Evolutionary conservation across 148 eudicot species (phyloP), one percentile per base, ranked within the genome.

Genomic region (Persicaria tinctoria): DNA sequence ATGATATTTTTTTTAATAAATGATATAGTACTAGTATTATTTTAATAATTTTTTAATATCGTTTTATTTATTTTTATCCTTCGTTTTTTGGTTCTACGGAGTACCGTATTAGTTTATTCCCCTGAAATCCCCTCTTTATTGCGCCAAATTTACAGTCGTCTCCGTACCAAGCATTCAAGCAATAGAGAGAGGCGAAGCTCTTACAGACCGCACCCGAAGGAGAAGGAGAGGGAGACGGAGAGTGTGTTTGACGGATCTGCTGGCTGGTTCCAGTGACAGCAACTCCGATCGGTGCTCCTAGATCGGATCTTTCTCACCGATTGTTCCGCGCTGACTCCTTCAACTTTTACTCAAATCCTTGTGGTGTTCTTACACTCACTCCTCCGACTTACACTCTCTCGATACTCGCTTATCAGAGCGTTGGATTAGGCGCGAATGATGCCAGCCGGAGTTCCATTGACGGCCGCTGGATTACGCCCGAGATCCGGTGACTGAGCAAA

Each of bases 371-470:
- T 23, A 32, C 68, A 63, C 46, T 38, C n/a, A 32, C 68, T 27
- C 64, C 64, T 6, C 41, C 41, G 41, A 32, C 41, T 32, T 32
- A 16, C 11, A 20, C 23, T 27, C 3, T 63, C 45, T 63, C 46
- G 9, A 38, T 44, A 38, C 17, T 66, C 70, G 70, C 47, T 41
- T 46, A 66, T 66, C 20, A 66, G 70, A 41, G 48, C 46, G 17
- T 12, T 47, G 70, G 32, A 66, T 41, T 44, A 14, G 70, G 70
- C 5, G 47, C 0, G 8, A 20, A 11, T 38, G 66, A 82, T 66
- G 83, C 70, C 81, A 18, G 82, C 91, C 87, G 88, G 91, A 81
- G 83, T 78, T 85, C 78, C 78, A 79, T 13, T 59, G 77, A 70
- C 27, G 20, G 53, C 27, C 51, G 79, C 68, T 2, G 70, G 78